Base-by-base conservation (phyloP, 148 eudicot species). In the Chenopodium formosanum region DNA sequence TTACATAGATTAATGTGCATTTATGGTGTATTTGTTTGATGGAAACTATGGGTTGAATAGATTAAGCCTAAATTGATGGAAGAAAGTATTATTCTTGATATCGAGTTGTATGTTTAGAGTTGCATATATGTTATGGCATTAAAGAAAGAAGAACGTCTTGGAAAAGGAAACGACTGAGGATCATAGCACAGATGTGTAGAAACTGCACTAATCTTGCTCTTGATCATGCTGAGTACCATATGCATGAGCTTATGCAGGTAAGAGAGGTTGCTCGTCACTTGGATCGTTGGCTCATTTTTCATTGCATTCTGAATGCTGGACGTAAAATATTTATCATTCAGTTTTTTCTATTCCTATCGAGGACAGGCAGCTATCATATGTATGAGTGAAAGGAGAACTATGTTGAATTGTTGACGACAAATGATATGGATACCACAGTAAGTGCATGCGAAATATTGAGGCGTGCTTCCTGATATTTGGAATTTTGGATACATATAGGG, bases 241-340 rank as follows among this genome's bases (percentile, higher is more conserved):
- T 92, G 86, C 95, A 93, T 74, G 95, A 92, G 82, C 88, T 92
- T 68, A 92, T 92, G 91, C 93, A 92, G 95, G 72, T 70, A 50
- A 50, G 53, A 9, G 32, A 50, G 14, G 53, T 50, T 50, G 53
- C 13, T 50, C 14, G 53, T 50, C 3, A 50, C 53, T 50, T 50
- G 53, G 53, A 50, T 50, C 0, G 14, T 50, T 50, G 53, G 53
- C 14, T 16, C 34, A 16, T 70, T 70, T 52, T 25, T 34, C 17
- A 37, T 32, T 14, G 53, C 53, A 10, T 50, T 29, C 46, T n/a
- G 76, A 67, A 20, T 3, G 62, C 27, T 17, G 50, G 56, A 50
- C n/a, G 52, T 9, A 13, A 1, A 48, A 0, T 8, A 48, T 23
- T 23, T 23, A 23, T 48, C 14, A 9, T 17, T 8, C 37, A 9